phyloP scores from a whole-genome alignment of 2,329 filamentous ascomycete species.

The Penicillium sp. region DNA sequence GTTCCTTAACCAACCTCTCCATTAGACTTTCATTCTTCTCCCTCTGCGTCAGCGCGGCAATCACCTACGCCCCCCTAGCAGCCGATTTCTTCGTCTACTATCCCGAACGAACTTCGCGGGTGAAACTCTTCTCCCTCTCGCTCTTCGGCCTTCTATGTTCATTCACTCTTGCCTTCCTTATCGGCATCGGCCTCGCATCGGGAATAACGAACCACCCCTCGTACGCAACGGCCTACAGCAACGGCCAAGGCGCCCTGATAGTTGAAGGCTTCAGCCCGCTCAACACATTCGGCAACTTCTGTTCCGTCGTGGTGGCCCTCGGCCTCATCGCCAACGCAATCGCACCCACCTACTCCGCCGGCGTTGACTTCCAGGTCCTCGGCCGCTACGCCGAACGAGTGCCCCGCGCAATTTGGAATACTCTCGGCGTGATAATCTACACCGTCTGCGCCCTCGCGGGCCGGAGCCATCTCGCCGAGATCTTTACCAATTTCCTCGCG shows the following conservation, averaged over 20 bases:
- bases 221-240: slow-evolving; percentile 63
- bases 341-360: slow-evolving; percentile 66
- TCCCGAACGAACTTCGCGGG: slow-evolving; percentile 56
- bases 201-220: slow-evolving; percentile 57
- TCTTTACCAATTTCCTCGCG: slow-evolving; percentile 72
- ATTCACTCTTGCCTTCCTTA: slow-evolving; percentile 65
- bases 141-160: slow-evolving; percentile 61
- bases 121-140: slow-evolving; percentile 62
- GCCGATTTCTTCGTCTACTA: slow-evolving; percentile 73
- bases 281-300: slow-evolving; percentile 69
- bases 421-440: slow-evolving; percentile 65
- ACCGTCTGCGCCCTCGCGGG: slow-evolving; percentile 69
- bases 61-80: slow-evolving; percentile 67
- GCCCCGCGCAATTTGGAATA: slow-evolving; percentile 70
- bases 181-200: slow-evolving; percentile 67
- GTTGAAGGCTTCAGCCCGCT: slow-evolving; percentile 65
- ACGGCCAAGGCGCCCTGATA: slow-evolving; percentile 67
- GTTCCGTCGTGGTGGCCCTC: slow-evolving; percentile 66
- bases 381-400: slow-evolving; percentile 62
- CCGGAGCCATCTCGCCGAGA: slow-evolving; percentile 62
- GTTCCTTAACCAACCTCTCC: slow-evolving; percentile 1
- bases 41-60: slow-evolving; percentile 67
- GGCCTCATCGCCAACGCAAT: slow-evolving; percentile 70
- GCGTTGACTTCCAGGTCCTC: slow-evolving; percentile 71
- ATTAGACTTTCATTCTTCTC: slow-evolving; percentile 69